Conservation (phyloP, 352 stramenopile genomes). For the Peronospora farinosa region DNA sequence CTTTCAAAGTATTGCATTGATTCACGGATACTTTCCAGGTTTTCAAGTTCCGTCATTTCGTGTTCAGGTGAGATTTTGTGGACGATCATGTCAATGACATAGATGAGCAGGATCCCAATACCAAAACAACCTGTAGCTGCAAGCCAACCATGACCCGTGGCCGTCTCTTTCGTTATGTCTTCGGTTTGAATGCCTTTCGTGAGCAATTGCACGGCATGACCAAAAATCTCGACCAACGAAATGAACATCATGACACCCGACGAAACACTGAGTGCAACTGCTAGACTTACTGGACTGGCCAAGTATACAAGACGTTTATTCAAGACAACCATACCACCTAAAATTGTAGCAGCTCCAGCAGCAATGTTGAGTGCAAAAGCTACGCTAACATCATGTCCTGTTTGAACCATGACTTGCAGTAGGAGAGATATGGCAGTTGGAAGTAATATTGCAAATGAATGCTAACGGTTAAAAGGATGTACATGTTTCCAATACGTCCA, state of each 20-base stretch:
- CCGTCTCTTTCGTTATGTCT: constrained; percentile 27
- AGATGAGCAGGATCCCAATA: constrained; percentile 60
- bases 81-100: constrained; percentile 41
- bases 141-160: constrained; percentile 57
- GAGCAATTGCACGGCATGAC: constrained; percentile 33
- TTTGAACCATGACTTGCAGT: constrained; percentile 36
- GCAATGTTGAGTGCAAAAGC: constrained; percentile 51
- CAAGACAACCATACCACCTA: constrained; percentile 55
- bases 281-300: constrained; percentile 56
- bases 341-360: constrained; percentile 43
- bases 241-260: constrained; percentile 79
- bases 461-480: background rate
- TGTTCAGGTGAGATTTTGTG: constrained; percentile 32
- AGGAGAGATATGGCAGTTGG: background rate
- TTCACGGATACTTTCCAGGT: constrained; percentile 27
- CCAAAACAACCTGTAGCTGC: constrained; percentile 83
- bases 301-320: constrained; percentile 41
- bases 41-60: constrained; percentile 29
- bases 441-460: constrained; percentile 6
- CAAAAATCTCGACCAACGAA: constrained; percentile 61
- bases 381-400: constrained; percentile 26
- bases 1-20: constrained; percentile 30
- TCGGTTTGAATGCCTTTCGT: constrained; percentile 30
- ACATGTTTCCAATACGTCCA: too few relatives aligned
- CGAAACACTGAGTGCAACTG: constrained; percentile 72